A percentile compares a stretch with the other conserved stretches of the same genome.
Conservation (phyloP, 306 rosid species). For the Malus orientalis region DNA sequence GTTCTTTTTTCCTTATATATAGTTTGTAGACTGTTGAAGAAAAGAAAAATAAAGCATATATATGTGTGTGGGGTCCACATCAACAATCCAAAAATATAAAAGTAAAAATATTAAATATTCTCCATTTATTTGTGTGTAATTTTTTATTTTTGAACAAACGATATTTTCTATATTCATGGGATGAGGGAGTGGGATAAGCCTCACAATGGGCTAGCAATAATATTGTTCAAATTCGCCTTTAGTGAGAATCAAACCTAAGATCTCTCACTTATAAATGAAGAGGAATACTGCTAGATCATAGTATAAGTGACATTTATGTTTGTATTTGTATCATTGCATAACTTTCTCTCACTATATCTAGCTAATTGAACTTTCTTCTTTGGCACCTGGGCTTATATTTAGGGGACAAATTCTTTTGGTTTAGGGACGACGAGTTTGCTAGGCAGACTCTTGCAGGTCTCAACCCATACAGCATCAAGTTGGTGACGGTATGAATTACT, state of each 20-base stretch:
- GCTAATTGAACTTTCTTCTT: background rate
- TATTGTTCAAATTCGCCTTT: no score
- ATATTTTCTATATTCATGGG: no score
- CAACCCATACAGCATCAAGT: slow-evolving; percentile 58
- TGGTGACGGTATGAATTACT: slow-evolving; percentile 48
- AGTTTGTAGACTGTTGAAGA: no score
- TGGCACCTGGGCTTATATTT: background rate
- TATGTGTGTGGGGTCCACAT: background rate
- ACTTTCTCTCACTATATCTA: background rate
- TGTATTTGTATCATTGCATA: background rate
- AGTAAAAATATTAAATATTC: background rate
- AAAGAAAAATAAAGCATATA: no score
- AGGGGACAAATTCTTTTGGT: slow-evolving; percentile 89
- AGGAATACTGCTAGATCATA: no score
- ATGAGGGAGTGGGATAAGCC: no score
- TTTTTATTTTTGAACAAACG: no score
- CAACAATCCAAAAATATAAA: background rate
- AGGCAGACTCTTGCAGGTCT: slow-evolving; percentile 91
- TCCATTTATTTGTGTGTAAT: background rate
- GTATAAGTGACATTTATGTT: no score
- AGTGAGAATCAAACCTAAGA: no score
- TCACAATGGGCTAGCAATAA: no score
- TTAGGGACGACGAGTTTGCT: slow-evolving; percentile 68
- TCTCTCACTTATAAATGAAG: no score
- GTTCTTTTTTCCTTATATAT: no score